Percentiles rank a stretch among this genome's conserved stretches.
Conservation (phyloP, 78 protist species). For the Dictyostelium purpureum region DNA sequence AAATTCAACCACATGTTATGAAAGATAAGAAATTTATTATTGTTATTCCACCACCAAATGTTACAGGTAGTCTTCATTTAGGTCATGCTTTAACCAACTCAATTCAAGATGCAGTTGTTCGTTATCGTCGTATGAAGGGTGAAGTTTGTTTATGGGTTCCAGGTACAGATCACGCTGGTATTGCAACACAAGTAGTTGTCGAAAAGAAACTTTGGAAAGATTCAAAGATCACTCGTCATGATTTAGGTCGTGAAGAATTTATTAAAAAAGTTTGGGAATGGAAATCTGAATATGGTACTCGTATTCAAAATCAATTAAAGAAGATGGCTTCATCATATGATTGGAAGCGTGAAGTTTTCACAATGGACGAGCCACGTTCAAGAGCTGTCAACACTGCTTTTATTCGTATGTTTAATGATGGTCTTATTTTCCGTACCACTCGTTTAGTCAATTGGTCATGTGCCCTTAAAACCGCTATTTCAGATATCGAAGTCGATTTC, state of each 20-base stretch:
- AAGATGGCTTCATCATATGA: constrained; percentile 96
- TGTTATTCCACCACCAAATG: constrained; percentile 99
- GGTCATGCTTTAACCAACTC: constrained; percentile 99
- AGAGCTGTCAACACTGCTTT: constrained; percentile 96
- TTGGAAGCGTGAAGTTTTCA: constrained; percentile 98
- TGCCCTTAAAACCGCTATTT: constrained; percentile 97
- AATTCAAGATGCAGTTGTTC: constrained; percentile 90
- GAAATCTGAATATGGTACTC: constrained; percentile 92
- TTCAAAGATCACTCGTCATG: constrained; percentile 84
- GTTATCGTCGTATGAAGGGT: constrained; percentile 98
- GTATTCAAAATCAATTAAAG: constrained; percentile 94
- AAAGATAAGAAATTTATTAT: constrained; percentile 88
- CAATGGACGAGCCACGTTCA: constrained; percentile 92
- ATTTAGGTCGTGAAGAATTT: constrained; percentile 97
- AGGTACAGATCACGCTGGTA: constrained; percentile 99
- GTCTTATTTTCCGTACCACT: constrained; percentile 89
- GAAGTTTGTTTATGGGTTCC: constrained; percentile 95
- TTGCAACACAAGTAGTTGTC: constrained; percentile 94
- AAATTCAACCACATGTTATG: constrained; percentile 49
- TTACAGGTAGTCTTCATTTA: constrained; percentile 99
- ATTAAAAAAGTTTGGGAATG: constrained; percentile 96
- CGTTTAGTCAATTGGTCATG: constrained; percentile 99
- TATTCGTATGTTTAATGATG: constrained; percentile 87
- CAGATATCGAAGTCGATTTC: constrained; percentile 97
- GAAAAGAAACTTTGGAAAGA: constrained; percentile 92